Percentiles rank a stretch among this genome's conserved stretches.
Evolutionary conservation across 1,284 basidiomycete species (phyloP).

Genomic region (Ceratobasidium sp.): DNA sequence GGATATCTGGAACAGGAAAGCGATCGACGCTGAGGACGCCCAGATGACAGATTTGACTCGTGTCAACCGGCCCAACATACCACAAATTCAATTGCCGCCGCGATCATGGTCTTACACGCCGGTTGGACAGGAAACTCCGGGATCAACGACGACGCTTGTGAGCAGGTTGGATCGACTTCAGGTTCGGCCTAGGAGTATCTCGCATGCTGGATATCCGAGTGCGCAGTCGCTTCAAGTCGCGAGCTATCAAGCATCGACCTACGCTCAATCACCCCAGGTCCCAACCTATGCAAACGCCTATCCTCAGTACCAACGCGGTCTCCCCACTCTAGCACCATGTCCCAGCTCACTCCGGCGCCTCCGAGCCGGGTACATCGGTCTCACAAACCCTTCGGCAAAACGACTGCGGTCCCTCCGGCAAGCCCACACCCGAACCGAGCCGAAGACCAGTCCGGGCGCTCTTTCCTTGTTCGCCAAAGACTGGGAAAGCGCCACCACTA

Average conservation of each 20-base stretch:
- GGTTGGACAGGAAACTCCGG: not conserved
- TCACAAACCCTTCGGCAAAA: conserved; percentile 43
- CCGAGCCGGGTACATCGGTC: conserved; percentile 25
- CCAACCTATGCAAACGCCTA: not conserved
- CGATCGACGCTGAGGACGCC: too few relatives aligned
- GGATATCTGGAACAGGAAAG: too few relatives aligned
- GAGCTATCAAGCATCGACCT: not conserved
- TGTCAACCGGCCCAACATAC: not conserved
- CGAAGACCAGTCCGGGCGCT: not conserved
- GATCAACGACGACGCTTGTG: not conserved
- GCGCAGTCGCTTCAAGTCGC: not conserved
- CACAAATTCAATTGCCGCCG: not conserved
- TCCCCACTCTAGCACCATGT: conserved; percentile 9
- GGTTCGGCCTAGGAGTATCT: not conserved
- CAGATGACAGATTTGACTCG: not conserved
- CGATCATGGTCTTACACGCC: conserved; percentile 4
- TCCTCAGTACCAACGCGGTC: conserved; percentile 10
- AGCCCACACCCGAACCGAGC: not conserved
- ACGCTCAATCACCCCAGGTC: not conserved
- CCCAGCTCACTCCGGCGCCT: conserved; percentile 30
- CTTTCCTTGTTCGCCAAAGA: conserved; percentile 36
- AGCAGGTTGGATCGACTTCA: not conserved
- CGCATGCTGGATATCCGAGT: not conserved
- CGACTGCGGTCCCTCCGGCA: conserved; percentile 35
- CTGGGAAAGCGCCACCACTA: not conserved